Conservation (phyloP, 1,139 yeast genomes). For the Suhomyces chickasaworum region DNA sequence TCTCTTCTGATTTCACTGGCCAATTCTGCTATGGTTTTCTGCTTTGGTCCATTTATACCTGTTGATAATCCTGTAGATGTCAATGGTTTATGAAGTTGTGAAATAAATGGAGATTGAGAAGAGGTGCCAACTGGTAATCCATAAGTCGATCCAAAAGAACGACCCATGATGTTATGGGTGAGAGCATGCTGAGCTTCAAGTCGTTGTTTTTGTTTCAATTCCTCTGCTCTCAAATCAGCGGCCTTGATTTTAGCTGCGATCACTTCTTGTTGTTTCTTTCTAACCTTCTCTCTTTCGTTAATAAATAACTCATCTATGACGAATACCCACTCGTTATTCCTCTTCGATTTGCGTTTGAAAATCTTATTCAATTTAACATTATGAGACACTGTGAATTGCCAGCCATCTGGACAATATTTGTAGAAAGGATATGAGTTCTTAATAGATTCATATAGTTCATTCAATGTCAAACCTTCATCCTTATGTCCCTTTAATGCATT, state of each 20-base stretch:
- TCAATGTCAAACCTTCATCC: conserved; percentile 74
- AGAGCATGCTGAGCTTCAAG: conserved; percentile 33
- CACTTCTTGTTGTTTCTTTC: conserved; percentile 67
- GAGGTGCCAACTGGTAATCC: conserved; percentile 22
- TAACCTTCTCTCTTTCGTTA: conserved; percentile 75
- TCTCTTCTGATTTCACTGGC: conserved; percentile 56
- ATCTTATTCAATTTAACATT: conserved; percentile 83
- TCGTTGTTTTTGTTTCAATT: conserved; percentile 46
- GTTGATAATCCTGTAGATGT: neutral
- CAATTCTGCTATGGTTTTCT: conserved; percentile 56
- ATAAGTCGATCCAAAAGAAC: conserved; percentile 31
- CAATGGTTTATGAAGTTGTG: conserved; percentile 24
- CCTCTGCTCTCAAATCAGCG: conserved; percentile 56
- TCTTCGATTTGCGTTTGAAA: conserved; percentile 71
- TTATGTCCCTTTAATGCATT: conserved; percentile 71
- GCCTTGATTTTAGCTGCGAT: conserved; percentile 61
- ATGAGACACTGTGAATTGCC: conserved; percentile 95
- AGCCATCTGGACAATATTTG: conserved; percentile 91
- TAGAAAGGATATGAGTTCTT: conserved; percentile 89
- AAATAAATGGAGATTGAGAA: conserved; percentile 28
- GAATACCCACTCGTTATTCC: conserved; percentile 92
- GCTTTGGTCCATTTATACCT: conserved; percentile 21
- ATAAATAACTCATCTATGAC: conserved; percentile 83
- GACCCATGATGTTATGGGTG: conserved; percentile 30
- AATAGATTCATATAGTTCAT: conserved; percentile 84